These are phyloP conservation scores for Daphne laureola DNA, from an alignment of 441 rosid genomes.

Conservation along the genomic window DNA sequence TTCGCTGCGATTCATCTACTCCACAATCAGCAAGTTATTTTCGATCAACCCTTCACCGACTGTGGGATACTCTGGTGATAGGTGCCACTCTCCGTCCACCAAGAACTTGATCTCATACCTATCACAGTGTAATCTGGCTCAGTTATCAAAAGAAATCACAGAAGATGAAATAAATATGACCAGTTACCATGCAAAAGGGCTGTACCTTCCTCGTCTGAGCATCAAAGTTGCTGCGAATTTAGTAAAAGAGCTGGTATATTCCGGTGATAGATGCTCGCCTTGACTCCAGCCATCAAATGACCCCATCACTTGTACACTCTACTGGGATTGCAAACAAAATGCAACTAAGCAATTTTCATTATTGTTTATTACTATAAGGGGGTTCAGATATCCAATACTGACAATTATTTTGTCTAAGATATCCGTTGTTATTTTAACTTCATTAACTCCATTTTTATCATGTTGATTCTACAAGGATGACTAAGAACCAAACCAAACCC, in stretches of 20 bases:
- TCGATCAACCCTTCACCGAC: constrained; percentile 57
- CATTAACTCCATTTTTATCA: too few relatives aligned
- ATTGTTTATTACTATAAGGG: too few relatives aligned
- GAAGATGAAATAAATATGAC: too few relatives aligned
- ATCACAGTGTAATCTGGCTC: too few relatives aligned
- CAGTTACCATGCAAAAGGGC: neutral
- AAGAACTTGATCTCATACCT: constrained; percentile 93
- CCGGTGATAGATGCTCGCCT: constrained; percentile 75
- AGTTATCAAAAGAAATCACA: too few relatives aligned
- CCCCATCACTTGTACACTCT: constrained; percentile 94
- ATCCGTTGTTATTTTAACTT: too few relatives aligned
- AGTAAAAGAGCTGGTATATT: constrained; percentile 60
- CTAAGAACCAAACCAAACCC: too few relatives aligned
- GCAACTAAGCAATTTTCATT: too few relatives aligned
- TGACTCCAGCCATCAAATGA: constrained; percentile 83
- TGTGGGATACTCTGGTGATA: constrained; percentile 65
- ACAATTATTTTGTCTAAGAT: too few relatives aligned
- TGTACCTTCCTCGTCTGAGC: constrained; percentile 84
- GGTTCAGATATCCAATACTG: too few relatives aligned
- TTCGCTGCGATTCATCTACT: constrained; percentile 19
- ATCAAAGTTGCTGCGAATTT: constrained; percentile 51
- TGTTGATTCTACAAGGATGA: too few relatives aligned
- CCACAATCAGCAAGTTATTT: constrained; percentile 67
- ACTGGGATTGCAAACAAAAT: neutral
- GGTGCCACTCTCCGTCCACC: constrained; percentile 85